Percentiles rank a stretch among this genome's conserved stretches.
These are phyloP conservation scores for Solanum rostratum DNA, from an alignment of 257 asterid genomes.

Conservation along the genomic window DNA sequence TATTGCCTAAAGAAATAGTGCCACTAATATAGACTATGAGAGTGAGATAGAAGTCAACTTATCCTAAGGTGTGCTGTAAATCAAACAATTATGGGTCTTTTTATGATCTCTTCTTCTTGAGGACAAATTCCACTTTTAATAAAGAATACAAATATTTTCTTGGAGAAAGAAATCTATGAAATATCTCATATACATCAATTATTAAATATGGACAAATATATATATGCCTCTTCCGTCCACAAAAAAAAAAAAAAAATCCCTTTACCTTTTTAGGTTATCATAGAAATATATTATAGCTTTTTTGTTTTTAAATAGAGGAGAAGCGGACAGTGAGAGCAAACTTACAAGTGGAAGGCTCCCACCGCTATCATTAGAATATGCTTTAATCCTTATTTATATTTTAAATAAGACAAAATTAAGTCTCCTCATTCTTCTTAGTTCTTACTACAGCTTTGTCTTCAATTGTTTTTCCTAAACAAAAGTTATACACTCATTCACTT, in stretches of 20 bases:
- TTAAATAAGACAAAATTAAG: background rate
- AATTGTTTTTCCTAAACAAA: background rate
- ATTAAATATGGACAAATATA: background rate
- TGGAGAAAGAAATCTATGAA: background rate
- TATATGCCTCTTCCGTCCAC: background rate
- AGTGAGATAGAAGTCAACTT: background rate
- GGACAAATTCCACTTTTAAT: background rate
- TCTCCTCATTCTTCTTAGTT: background rate
- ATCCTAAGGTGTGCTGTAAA: background rate
- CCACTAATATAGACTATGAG: too few species aligned
- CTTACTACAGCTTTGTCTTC: background rate
- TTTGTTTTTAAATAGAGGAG: background rate
- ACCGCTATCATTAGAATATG: background rate
- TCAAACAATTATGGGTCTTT: background rate
- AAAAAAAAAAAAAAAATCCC: background rate
- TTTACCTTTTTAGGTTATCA: background rate
- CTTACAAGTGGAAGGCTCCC: background rate
- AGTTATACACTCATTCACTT: too few species aligned
- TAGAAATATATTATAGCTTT: background rate
- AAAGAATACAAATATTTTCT: background rate
- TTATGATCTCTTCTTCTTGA: background rate
- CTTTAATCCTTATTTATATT: background rate
- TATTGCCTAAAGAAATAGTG: background rate
- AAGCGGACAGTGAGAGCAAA: background rate
- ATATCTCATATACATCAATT: background rate